Base-by-base conservation (phyloP, 768 basidiomycete species). In the Paxillus ammoniavirescens region DNA sequence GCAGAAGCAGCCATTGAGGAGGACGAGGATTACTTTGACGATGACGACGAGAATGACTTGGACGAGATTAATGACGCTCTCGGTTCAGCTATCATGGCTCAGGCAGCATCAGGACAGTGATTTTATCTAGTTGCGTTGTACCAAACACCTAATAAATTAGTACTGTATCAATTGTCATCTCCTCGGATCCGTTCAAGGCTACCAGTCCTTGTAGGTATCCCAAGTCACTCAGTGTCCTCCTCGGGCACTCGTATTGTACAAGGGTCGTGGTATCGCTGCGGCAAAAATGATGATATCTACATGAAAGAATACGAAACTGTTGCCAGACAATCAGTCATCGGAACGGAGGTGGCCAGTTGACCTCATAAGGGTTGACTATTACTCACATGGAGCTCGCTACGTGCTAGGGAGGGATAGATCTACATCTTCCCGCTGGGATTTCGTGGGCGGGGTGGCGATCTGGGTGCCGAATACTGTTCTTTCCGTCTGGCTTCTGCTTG, bases 1-100 rank as follows among this genome's bases (percentile, higher is more conserved):
- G 89, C 87, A 0, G 87, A 90, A 58, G 87, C 87, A 3, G 86
- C 85, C 0, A 64, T 86, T 49, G 88, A 89, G 64, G 87, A 86
- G 55, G 83, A 81, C 36, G 83, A 85, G 9, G 77, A 75, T 1
- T 73, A 78, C 28, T 75, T 78, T 7, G 74, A 75, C 8, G 76
- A 73, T 8, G 73, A 73, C n/a, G 73, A 69, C 33, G 75, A 75
- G 37, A 50, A 53, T 3, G 63, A 58, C 26, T 15, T 49, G 17
- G 53, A 67, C 13, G 63, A 63, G 31, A 50, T 33, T 14, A 52
- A 60, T n/a, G 54, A 45, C n/a, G 40, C 57, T 18, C 49, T 55
- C 36, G 18, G 53, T 48, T 65, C 59, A 56, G 57, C 33, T 21
- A 31, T 59, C 33, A 42, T 28, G n/a, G n/a, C 49, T 10, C 52